Percentiles rank a stretch among this genome's conserved stretches.
Conservation (phyloP, 2,329 filamentous ascomycete species). For the Sordariomycetes sp. region DNA sequence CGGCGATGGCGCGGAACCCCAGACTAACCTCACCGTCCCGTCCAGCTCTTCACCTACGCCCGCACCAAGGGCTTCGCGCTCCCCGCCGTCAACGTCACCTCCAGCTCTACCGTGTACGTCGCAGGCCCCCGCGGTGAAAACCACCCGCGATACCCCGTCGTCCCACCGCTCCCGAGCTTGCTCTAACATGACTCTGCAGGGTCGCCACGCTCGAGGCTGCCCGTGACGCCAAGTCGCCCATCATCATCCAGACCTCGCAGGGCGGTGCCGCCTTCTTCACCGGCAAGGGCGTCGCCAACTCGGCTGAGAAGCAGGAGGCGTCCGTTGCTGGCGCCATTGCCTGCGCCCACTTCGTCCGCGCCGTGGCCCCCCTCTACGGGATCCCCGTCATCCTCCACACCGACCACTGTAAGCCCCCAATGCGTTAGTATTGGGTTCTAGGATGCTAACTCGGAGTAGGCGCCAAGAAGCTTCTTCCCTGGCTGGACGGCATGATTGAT, state of each 20-base stretch:
- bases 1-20: background rate
- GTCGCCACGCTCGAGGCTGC: slow-evolving; percentile 89
- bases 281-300: slow-evolving; percentile 76
- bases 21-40: background rate
- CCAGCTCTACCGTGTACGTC: slow-evolving; percentile 50
- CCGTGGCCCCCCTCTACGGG: slow-evolving; percentile 50
- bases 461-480: slow-evolving; percentile 98
- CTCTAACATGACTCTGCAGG: background rate
- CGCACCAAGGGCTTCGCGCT: slow-evolving; percentile 82
- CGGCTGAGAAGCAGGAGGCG: slow-evolving; percentile 54
- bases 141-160: background rate
- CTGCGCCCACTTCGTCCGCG: slow-evolving; percentile 85
- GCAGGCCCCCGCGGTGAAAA: background rate
- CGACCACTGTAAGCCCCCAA: slow-evolving; percentile 60
- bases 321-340: slow-evolving; percentile 82
- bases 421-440: background rate
- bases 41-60: slow-evolving; percentile 71
- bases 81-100: slow-evolving; percentile 87
- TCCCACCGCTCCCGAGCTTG: background rate
- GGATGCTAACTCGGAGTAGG: background rate
- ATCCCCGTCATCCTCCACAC: slow-evolving; percentile 82
- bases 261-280: slow-evolving; percentile 90
- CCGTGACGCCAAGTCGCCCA: slow-evolving; percentile 77
- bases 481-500: slow-evolving; percentile 92
- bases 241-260: slow-evolving; percentile 88